These are phyloP conservation scores for Nidula microcarpa DNA, from an alignment of 768 basidiomycete genomes.

Conservation along the genomic window DNA sequence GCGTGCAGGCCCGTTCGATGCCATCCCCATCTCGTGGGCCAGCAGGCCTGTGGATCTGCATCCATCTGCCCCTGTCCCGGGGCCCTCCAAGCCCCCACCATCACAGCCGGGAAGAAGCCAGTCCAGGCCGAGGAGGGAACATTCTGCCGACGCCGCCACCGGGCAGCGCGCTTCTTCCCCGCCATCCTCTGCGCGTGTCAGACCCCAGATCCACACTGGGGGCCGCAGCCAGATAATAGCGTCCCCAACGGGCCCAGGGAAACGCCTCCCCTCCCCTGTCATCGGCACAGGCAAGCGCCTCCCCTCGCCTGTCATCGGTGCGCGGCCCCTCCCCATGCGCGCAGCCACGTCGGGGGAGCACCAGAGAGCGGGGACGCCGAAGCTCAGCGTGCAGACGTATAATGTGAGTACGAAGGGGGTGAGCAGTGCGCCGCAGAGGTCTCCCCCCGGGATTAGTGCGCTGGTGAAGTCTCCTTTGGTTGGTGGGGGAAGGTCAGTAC, in stretches of 20 bases:
- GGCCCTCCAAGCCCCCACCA: conserved; percentile 8
- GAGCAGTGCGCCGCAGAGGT: background rate
- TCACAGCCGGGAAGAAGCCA: conserved; percentile 10
- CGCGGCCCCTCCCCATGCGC: background rate
- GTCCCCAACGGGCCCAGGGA: no score
- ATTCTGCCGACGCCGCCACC: conserved; percentile 13
- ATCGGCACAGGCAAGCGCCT: no score
- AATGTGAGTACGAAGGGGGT: background rate
- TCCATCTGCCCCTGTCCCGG: conserved; percentile 4
- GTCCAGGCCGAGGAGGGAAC: conserved; percentile 15
- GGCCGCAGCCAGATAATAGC: no score
- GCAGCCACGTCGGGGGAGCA: background rate
- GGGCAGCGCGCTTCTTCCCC: no score
- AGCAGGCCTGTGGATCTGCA: conserved; percentile 20
- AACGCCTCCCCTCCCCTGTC: no score
- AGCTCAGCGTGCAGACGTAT: no score
- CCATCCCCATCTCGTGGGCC: conserved; percentile 15
- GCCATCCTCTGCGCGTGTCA: no score
- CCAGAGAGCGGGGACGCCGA: no score
- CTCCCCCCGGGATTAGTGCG: background rate
- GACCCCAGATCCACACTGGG: no score
- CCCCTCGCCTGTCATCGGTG: background rate
- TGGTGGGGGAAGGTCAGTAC: background rate
- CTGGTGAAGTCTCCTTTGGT: background rate
- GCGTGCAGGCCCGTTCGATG: background rate